Evolutionary conservation across 192 early-diverging fungal species (phyloP), one percentile per base, ranked within the genome.

Genomic region (Blastocladiella britannica): DNA sequence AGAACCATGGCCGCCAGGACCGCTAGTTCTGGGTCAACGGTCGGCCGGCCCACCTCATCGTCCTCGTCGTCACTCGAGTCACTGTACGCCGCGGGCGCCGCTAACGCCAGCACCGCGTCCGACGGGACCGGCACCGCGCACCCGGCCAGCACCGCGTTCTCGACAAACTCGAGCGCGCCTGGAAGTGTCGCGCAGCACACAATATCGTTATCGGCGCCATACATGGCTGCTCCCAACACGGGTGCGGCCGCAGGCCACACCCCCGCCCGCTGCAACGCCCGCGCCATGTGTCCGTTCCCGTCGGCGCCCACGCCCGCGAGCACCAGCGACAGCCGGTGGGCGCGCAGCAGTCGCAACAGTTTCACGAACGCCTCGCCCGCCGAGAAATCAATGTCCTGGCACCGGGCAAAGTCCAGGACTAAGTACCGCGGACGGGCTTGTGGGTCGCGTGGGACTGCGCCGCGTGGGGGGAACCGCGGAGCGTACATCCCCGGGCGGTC

Each of bases 161-260:
- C 93, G 60, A 88, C 93, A 77, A 83, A 92, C 67, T 97, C 93
- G 23, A 97, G 74, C 4, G 89, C 83, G 57, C 87, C 82, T 63
- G 91, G 84, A 12, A 89, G 61, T n/a, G 78, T 80, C 7, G 80
- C 79, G 68, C 89, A 93, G 30, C 72, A 75, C 52, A 83, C 77
- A 26, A 91, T 72, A 62, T 77, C 76, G 30, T 74, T 66, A 29
- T 67, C 63, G 28, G 72, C 71, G 22, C 55, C 51, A 20, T 22
- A 12, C 7, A 55, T 26, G 26, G 58, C 55, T 0, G 12, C 20
- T 3, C 8, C 18, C 26, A 12, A 0, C 5, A 12, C 25, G 18
- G 53, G 59, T 56, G 6, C 63, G 9, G 53, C 23, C 26, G 53
- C 26, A 12, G 28, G n/a, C 29, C n/a, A 30, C 26, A 30, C 31